A percentile compares a stretch with the other conserved stretches of the same genome.
phyloP scores from a whole-genome alignment of 768 basidiomycete genomes.

The Scleroderma citrinum region DNA sequence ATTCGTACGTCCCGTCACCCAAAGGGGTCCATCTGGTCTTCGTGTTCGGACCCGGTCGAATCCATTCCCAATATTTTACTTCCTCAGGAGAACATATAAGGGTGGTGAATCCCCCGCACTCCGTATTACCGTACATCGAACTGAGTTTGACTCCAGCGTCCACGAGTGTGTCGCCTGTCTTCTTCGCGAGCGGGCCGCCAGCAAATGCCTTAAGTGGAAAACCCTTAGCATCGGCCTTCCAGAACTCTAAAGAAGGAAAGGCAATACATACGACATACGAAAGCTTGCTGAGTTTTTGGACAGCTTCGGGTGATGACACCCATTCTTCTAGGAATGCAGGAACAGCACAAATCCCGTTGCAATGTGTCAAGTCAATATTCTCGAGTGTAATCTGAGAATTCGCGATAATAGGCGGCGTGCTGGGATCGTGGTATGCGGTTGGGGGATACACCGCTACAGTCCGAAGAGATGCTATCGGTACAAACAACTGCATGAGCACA shows the following conservation, averaged over 20 bases:
- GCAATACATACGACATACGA: slow-evolving; percentile 17
- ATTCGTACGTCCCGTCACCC: slow-evolving; percentile 34
- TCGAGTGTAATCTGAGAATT: slow-evolving; percentile 19
- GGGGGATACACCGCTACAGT: slow-evolving; percentile 16
- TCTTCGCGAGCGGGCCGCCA: slow-evolving; percentile 33
- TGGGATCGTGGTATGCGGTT: slow-evolving; percentile 10
- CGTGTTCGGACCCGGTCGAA: slow-evolving; percentile 18
- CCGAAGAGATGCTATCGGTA: slow-evolving; percentile 9
- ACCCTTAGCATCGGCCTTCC: neutral
- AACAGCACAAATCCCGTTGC: slow-evolving; percentile 11
- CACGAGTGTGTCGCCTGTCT: slow-evolving; percentile 31
- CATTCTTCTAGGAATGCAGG: slow-evolving; percentile 22
- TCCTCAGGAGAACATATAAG: slow-evolving; percentile 11
- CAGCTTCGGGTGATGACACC: slow-evolving; percentile 11
- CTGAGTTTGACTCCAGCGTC: slow-evolving; percentile 29
- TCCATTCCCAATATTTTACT: slow-evolving; percentile 31
- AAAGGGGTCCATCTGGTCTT: slow-evolving; percentile 30
- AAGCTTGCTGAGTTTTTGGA: slow-evolving; percentile 14
- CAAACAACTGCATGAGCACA: slow-evolving; percentile 11
- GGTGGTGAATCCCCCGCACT: slow-evolving; percentile 23
- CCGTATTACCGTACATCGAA: slow-evolving; percentile 36
- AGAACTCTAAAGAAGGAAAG: neutral
- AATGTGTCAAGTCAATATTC: slow-evolving; percentile 7
- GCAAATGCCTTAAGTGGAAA: slow-evolving; percentile 22
- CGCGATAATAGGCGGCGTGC: slow-evolving; percentile 14